These are phyloP conservation scores for Rutidosis leptorrhynchoides DNA, from an alignment of 129 eudicot genomes.

Conservation along the genomic window DNA sequence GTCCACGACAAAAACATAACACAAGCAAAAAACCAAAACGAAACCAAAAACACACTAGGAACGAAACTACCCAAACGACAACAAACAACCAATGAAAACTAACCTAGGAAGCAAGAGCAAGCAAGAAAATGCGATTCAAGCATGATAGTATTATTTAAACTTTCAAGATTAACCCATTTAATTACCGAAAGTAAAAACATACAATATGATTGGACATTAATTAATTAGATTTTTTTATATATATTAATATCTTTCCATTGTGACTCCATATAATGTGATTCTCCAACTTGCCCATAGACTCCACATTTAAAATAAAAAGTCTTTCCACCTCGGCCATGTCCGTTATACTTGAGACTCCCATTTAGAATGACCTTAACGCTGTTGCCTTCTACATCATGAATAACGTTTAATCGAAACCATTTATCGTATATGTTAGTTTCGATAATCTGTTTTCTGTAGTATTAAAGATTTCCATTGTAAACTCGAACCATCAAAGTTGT, in stretches of 20 bases:
- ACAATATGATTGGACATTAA: background rate
- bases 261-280: background rate
- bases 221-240: background rate
- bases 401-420: conserved; percentile 1
- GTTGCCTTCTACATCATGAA: conserved; percentile 5
- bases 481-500: conserved; percentile 36
- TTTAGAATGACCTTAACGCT: background rate
- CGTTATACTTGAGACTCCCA: background rate
- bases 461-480: conserved; percentile 33
- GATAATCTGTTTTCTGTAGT: conserved; percentile 20
- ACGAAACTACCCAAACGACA: too few relatives aligned
- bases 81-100: too few relatives aligned
- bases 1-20: too few relatives aligned
- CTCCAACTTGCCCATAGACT: background rate
- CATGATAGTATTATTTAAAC: too few relatives aligned
- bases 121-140: too few relatives aligned
- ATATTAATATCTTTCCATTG: conserved; percentile 1
- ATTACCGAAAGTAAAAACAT: too few relatives aligned
- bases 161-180: too few relatives aligned
- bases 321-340: conserved; percentile 1
- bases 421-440: conserved; percentile 12
- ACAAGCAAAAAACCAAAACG: too few relatives aligned
- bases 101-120: too few relatives aligned
- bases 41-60: too few relatives aligned
- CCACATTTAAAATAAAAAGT: background rate